Evolutionary conservation across 768 basidiomycete species (phyloP).

Genomic region (Boletus vinaceobasis): DNA sequence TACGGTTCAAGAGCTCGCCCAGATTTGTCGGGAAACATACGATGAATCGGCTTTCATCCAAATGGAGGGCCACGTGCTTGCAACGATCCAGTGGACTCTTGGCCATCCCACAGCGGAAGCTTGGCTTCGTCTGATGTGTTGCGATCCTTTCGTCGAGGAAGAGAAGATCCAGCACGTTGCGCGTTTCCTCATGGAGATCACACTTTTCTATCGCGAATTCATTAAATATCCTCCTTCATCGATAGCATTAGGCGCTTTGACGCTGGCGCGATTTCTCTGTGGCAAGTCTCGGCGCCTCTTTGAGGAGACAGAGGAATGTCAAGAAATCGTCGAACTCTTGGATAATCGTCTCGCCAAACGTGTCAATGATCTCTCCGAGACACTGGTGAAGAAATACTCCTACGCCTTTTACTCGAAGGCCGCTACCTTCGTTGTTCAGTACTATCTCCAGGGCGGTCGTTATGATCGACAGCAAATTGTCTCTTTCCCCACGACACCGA

Average conservation of each 20-base stretch:
- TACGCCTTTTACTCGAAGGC: conserved; percentile 96
- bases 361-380: conserved; percentile 91
- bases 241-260: conserved; percentile 86
- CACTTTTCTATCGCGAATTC: conserved; percentile 96
- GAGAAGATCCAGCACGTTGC: conserved; percentile 92
- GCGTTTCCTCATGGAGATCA: conserved; percentile 98
- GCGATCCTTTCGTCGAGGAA: conserved; percentile 74
- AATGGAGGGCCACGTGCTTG: conserved; percentile 97
- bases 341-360: conserved; percentile 84
- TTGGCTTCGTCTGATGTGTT: conserved; percentile 86
- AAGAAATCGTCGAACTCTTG: conserved; percentile 81
- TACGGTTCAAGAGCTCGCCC: conserved; percentile 88
- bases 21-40: conserved; percentile 95
- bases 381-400: conserved; percentile 97
- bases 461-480: conserved; percentile 49
- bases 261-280: conserved; percentile 85
- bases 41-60: conserved; percentile 98
- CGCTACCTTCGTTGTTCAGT: conserved; percentile 89
- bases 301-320: conserved; percentile 81
- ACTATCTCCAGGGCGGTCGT: conserved; percentile 85
- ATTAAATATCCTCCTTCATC: conserved; percentile 80
- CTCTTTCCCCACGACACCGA: conserved; percentile 63
- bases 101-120: conserved; percentile 98
- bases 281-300: conserved; percentile 72
- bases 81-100: conserved; percentile 93